Conservation (phyloP, 1,284 basidiomycete genomes). For the Rhodotorula sp. region DNA sequence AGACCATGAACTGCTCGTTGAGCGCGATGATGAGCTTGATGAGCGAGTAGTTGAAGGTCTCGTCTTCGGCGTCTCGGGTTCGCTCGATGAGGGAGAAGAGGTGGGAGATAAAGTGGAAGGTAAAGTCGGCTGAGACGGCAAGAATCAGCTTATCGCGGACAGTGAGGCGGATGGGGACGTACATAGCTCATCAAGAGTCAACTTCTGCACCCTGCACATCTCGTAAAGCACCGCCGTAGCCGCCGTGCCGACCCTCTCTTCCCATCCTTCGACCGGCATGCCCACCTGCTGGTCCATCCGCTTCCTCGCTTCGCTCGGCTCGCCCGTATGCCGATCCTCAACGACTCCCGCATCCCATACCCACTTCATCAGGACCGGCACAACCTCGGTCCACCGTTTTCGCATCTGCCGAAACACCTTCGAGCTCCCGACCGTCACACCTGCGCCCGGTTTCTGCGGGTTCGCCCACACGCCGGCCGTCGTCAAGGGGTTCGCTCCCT, state of each 20-base stretch:
- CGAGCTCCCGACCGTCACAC: constrained; percentile 18
- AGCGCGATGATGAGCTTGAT: constrained; percentile 89
- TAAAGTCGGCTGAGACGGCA: constrained; percentile 63
- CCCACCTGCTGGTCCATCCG: constrained; percentile 60
- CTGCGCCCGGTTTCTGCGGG: not conserved
- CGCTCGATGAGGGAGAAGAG: constrained; percentile 92
- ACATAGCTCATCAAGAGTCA: constrained; percentile 73
- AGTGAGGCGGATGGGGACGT: constrained; percentile 43
- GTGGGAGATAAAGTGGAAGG: constrained; percentile 79
- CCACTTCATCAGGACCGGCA: constrained; percentile 39
- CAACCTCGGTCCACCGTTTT: constrained; percentile 31
- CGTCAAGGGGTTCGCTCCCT: constrained; percentile 60
- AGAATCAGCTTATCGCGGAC: constrained; percentile 3
- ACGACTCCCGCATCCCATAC: constrained; percentile 32
- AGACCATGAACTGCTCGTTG: constrained; percentile 99
- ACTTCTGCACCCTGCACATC: constrained; percentile 81
- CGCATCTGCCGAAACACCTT: constrained; percentile 38
- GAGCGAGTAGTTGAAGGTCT: constrained; percentile 87
- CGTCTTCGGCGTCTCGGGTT: constrained; percentile 82
- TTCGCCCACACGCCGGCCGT: constrained; percentile 43
- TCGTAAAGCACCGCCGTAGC: constrained; percentile 78
- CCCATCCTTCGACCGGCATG: constrained; percentile 54
- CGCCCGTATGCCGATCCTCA: constrained; percentile 56
- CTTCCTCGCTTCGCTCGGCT: constrained; percentile 53
- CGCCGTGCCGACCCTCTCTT: constrained; percentile 35